A percentile compares a stretch with the other conserved stretches of the same genome.
phyloP scores from a whole-genome alignment of 345 rosid species.

The Moringa oleifera region DNA sequence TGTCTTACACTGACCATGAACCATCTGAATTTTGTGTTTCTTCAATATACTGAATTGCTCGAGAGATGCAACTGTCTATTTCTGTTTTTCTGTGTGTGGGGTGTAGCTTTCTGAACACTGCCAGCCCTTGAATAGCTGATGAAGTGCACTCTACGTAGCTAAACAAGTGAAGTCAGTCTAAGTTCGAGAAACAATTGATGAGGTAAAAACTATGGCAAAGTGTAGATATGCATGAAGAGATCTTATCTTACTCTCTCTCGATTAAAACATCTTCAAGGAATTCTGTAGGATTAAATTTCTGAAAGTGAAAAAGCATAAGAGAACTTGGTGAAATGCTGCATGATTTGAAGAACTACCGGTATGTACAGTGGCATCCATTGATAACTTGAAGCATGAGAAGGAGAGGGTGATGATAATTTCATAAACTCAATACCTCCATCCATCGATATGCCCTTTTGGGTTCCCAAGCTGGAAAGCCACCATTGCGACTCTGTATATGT shows the following conservation, averaged over 20 bases:
- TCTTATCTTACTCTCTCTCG: slow-evolving; percentile 47
- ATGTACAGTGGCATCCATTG: too few relatives aligned
- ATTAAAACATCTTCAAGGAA: slow-evolving; percentile 41
- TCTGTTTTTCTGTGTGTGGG: slow-evolving; percentile 35
- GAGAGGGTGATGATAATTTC: too few relatives aligned
- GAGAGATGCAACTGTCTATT: slow-evolving; percentile 24
- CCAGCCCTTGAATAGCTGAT: slow-evolving; percentile 38
- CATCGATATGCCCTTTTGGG: slow-evolving; percentile 39
- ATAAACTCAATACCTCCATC: slow-evolving; percentile 34
- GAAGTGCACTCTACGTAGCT: slow-evolving; percentile 53
- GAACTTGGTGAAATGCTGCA: neutral
- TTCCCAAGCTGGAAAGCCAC: slow-evolving; percentile 53
- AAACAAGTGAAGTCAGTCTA: neutral
- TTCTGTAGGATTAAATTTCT: slow-evolving; percentile 50
- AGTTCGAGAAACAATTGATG: too few relatives aligned
- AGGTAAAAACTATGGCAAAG: too few relatives aligned
- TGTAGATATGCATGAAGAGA: neutral
- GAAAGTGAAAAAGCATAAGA: neutral
- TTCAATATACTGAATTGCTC: slow-evolving; percentile 29
- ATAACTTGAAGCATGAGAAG: neutral
- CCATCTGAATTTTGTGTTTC: slow-evolving; percentile 44
- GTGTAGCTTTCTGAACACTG: slow-evolving; percentile 35
- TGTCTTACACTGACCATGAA: too few relatives aligned
- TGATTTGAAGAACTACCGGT: too few relatives aligned
- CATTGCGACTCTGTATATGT: slow-evolving; percentile 36